A percentile compares a stretch with the other conserved stretches of the same genome.
These are phyloP conservation scores for Escallonia rubra DNA, from an alignment of 129 eudicot genomes.

Conservation along the genomic window DNA sequence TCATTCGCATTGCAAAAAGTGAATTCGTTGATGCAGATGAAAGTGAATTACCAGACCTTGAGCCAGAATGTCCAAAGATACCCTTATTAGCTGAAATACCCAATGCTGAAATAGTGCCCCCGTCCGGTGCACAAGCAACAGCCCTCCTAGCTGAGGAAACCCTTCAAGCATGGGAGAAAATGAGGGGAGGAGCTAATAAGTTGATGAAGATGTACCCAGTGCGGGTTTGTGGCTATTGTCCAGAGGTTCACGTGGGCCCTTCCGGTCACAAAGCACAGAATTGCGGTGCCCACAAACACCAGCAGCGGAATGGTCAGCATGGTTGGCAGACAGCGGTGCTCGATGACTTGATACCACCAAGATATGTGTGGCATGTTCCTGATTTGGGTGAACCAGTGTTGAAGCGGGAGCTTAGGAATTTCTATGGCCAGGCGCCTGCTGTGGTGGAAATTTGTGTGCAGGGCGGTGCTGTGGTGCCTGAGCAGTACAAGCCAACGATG, in stretches of 20 bases:
- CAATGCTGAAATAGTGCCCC: conserved; percentile 41
- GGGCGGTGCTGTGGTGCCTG: conserved; percentile 90
- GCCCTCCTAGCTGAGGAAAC: conserved; percentile 77
- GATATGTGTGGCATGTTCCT: conserved; percentile 97
- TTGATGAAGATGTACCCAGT: conserved; percentile 91
- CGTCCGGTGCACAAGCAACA: conserved; percentile 43
- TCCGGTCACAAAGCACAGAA: conserved; percentile 93
- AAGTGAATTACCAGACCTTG: conserved; percentile 79
- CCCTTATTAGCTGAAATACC: conserved; percentile 45
- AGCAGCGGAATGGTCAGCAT: conserved; percentile 96
- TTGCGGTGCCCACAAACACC: conserved; percentile 97
- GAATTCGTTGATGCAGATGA: conserved; percentile 97
- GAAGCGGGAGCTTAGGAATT: conserved; percentile 72
- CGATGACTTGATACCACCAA: conserved; percentile 86
- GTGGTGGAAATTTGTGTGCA: conserved; percentile 90
- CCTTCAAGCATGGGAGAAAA: conserved; percentile 79
- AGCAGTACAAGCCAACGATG: conserved; percentile 86
- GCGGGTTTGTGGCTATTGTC: conserved; percentile 95
- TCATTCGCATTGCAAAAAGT: conserved; percentile 64
- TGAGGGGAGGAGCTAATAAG: conserved; percentile 78
- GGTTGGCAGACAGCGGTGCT: conserved; percentile 97
- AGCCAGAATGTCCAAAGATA: conserved; percentile 43
- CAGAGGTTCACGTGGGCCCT: conserved; percentile 87
- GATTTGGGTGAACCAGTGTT: conserved; percentile 54
- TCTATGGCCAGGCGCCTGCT: conserved; percentile 98